These are phyloP conservation scores for Patellifolia procumbens DNA, from an alignment of 179 eudicot genomes.

Conservation along the genomic window DNA sequence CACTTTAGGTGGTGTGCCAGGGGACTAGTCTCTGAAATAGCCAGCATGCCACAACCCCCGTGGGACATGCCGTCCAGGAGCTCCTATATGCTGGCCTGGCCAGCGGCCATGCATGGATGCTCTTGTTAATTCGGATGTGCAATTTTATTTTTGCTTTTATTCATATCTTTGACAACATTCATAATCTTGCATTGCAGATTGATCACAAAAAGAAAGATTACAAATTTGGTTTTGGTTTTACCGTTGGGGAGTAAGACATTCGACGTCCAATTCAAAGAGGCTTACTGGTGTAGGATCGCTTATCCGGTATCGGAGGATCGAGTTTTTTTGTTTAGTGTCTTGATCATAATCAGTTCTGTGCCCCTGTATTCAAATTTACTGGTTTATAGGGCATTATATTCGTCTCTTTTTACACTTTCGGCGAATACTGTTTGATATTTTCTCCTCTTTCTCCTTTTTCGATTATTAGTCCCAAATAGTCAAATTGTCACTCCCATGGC, in stretches of 20 bases:
- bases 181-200: conserved; percentile 60
- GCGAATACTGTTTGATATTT: conserved; percentile 18
- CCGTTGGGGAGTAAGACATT: conserved; percentile 69
- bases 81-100: too few relatives aligned
- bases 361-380: conserved; percentile 18
- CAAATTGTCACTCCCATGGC: conserved; percentile 1
- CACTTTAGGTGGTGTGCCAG: too few relatives aligned
- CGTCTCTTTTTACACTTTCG: conserved; percentile 13
- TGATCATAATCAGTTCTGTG: conserved; percentile 15
- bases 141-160: neutral
- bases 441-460: neutral
- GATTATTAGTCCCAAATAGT: conserved; percentile 20
- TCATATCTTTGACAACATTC: neutral
- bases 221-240: conserved; percentile 90
- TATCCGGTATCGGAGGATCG: conserved; percentile 17
- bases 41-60: too few relatives aligned
- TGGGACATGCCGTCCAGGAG: too few relatives aligned
- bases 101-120: too few relatives aligned
- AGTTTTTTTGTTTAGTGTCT: conserved; percentile 12
- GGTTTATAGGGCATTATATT: conserved; percentile 22
- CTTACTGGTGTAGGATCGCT: conserved; percentile 18
- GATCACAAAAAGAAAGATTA: conserved; percentile 90
- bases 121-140: neutral
- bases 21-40: too few relatives aligned
- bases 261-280: conserved; percentile 5